phyloP scores from a whole-genome alignment of 192 early-diverging fungal genomes.

The Linderina pennispora region DNA sequence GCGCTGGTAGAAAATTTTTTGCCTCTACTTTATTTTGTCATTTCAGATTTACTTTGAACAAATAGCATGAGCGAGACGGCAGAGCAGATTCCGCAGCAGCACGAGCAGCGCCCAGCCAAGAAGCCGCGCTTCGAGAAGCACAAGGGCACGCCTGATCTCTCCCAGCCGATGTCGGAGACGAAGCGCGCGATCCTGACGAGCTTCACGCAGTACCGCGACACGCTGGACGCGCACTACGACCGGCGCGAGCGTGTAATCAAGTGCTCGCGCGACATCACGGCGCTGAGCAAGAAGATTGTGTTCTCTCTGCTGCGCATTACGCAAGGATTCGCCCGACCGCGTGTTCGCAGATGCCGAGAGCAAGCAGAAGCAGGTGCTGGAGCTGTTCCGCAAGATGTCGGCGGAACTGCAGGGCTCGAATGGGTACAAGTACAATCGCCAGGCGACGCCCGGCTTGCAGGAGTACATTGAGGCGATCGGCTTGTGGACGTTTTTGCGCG shows the following conservation, averaged over 20 bases:
- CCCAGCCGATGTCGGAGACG: neutral
- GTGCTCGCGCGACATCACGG: conserved; percentile 47
- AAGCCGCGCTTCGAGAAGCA: conserved; percentile 7
- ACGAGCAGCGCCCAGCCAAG: neutral
- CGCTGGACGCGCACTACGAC: conserved; percentile 44
- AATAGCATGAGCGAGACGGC: too few species aligned
- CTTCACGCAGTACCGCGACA: conserved; percentile 26
- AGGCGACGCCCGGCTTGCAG: conserved; percentile 33
- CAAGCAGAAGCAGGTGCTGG: conserved; percentile 24
- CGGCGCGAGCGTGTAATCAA: conserved; percentile 48
- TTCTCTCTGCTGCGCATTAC: conserved; percentile 45
- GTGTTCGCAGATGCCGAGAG: conserved; percentile 34
- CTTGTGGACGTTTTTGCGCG: conserved; percentile 35
- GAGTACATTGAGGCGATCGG: conserved; percentile 48
- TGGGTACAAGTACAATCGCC: conserved; percentile 31
- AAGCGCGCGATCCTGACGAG: conserved; percentile 10
- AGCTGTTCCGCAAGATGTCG: conserved; percentile 21
- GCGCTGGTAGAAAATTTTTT: too few species aligned
- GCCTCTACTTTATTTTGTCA: too few species aligned
- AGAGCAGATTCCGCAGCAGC: too few species aligned
- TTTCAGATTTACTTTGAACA: too few species aligned
- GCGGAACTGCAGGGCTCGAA: conserved; percentile 38
- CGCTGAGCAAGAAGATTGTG: conserved; percentile 47
- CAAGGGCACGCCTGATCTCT: conserved; percentile 2
- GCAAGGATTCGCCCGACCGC: conserved; percentile 10